phyloP scores from a whole-genome alignment of 164 flowering plant genomes.

The Platanus orientalis region DNA sequence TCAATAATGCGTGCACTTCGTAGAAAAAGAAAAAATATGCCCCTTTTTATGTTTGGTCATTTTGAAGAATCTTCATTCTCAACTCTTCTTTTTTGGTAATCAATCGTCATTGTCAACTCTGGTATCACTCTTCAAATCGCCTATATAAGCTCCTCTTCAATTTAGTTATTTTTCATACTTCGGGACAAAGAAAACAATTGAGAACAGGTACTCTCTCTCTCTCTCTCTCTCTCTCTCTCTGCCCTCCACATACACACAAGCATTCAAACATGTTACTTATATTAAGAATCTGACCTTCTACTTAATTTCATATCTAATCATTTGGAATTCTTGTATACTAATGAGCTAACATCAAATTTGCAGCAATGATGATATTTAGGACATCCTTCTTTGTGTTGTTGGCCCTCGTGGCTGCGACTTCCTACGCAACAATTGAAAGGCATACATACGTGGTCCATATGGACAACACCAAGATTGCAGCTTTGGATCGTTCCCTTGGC shows the following conservation, averaged over 20 bases:
- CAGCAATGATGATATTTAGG: conserved; percentile 16
- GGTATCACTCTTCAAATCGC: not conserved
- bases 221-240: not conserved
- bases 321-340: not conserved
- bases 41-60: too few relatives aligned
- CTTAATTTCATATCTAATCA: too few relatives aligned
- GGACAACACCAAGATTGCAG: conserved; percentile 39
- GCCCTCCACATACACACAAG: too few relatives aligned
- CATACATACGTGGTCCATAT: conserved; percentile 63
- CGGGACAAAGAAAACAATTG: not conserved
- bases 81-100: too few relatives aligned
- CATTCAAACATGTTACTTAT: too few relatives aligned
- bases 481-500: conserved; percentile 18
- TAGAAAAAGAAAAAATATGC: too few relatives aligned
- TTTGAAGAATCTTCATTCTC: too few relatives aligned
- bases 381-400: conserved; percentile 13
- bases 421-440: conserved; percentile 25
- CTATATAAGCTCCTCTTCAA: conserved; percentile 10
- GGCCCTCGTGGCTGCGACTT: conserved; percentile 19
- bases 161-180: not conserved
- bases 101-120: not conserved
- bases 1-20: not conserved
- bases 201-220: not conserved
- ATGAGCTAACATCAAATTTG: not conserved
- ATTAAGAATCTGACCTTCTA: too few relatives aligned